Percentiles rank a stretch among this genome's conserved stretches.
Evolutionary conservation across 768 basidiomycete genomes (phyloP).

Genomic region (Paxillus ammoniavirescens): DNA sequence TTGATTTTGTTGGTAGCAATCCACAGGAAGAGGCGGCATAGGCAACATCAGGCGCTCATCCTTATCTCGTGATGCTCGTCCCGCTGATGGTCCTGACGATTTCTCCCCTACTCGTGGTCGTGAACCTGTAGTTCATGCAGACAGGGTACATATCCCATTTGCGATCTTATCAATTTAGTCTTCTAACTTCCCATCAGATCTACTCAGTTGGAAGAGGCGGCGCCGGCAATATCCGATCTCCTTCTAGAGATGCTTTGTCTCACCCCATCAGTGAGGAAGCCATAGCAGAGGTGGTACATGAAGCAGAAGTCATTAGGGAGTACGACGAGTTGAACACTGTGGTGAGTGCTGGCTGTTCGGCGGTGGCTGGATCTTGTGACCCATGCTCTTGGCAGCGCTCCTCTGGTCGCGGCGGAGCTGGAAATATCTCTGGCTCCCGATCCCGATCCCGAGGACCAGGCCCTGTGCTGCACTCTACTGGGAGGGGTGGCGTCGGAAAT

Average conservation of each 20-base stretch:
- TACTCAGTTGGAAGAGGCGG: conserved; percentile 77
- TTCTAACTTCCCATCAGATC: conserved; percentile 3
- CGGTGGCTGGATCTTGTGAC: background rate
- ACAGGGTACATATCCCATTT: conserved; percentile 30
- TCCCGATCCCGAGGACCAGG: conserved; percentile 46
- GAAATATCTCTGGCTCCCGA: conserved; percentile 55
- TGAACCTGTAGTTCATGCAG: conserved; percentile 43
- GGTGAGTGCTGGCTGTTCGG: conserved; percentile 29
- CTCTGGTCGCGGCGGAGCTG: conserved; percentile 62
- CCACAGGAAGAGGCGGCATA: conserved; percentile 65
- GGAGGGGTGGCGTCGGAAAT: conserved; percentile 67
- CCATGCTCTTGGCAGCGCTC: conserved; percentile 42
- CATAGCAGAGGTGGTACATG: conserved; percentile 19
- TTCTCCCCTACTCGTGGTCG: conserved; percentile 57
- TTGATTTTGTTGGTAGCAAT: conserved; percentile 35
- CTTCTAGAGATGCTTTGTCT: conserved; percentile 52
- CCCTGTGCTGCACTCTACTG: conserved; percentile 44
- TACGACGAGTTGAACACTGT: conserved; percentile 30
- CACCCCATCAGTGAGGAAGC: conserved; percentile 27
- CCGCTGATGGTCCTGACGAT: conserved; percentile 50
- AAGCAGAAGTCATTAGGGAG: conserved; percentile 22
- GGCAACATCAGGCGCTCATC: conserved; percentile 64
- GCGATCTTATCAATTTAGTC: background rate
- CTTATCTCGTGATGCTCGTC: conserved; percentile 42
- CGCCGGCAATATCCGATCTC: conserved; percentile 80